Base-by-base conservation (phyloP, 106 monocot genomes). In the Gastrodia elata region DNA sequence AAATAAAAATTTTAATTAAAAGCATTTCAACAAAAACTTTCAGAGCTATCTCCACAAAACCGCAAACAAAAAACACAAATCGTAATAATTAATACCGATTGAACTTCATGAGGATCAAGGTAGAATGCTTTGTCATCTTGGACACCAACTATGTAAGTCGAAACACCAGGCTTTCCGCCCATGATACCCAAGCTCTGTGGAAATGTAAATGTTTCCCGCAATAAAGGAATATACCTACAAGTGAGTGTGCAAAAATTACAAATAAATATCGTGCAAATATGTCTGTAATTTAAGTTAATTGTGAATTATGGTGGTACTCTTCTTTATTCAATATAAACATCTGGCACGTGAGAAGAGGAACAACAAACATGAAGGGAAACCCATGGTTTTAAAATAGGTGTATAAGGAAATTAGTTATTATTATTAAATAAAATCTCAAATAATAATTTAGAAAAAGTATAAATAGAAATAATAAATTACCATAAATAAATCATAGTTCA, bases 131-230 rank as follows among this genome's bases (percentile, higher is more conserved):
- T 93, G 71, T 93, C 88, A 80, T 97, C 97, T 82, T 97, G 97
- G 35, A 97, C 81, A 18, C 97, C 97, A 76, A 93, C 84, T 72
- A 97, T 84, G 77, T 93, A 97, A 35, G 97, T 97, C 44, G 97
- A 97, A 16, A 88, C 86, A 36, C 97, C 97, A 73, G 97, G 90
- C 81, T 90, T 97, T n/a, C 92, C 92, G 68, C 96, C 92, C 77
- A 97, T 75, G 72, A 97, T 86, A 26, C 96, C 96, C 75, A 97
- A 77, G 75, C 96, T 97, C 72, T 92, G 92, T 35, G 92, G 90
- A 80, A 97, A 97, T 70, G 87, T 97, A 74, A 97, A 90, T 42
- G 85, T 87, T 78, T 87, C 90, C 68, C 72, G 73, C 2, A 97
- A 77, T 75, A 97, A 74, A 27, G 96, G 96, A 48, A 97, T 75